These are phyloP conservation scores for Diaporthe vaccinii DNA, from an alignment of 2,329 filamentous ascomycete genomes.

Conservation along the genomic window DNA sequence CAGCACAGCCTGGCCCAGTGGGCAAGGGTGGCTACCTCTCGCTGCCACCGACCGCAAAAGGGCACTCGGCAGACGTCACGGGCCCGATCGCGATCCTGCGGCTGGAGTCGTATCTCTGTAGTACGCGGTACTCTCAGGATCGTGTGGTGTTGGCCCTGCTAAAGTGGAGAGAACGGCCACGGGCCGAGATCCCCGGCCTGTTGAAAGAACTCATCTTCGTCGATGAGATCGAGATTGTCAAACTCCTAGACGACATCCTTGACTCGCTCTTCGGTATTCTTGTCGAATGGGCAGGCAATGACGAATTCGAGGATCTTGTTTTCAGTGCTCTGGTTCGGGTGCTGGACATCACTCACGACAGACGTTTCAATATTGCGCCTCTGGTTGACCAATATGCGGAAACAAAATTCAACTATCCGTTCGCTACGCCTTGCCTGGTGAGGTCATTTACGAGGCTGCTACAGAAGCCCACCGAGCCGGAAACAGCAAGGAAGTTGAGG, in stretches of 20 bases:
- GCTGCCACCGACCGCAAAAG: conserved; percentile 81
- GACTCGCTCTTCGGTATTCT: conserved; percentile 92
- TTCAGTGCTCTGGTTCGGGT: conserved; percentile 93
- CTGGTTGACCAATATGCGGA: conserved; percentile 94
- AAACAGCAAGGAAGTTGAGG: conserved; percentile 85
- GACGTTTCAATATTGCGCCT: conserved; percentile 91
- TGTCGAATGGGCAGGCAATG: conserved; percentile 90
- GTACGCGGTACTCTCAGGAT: conserved; percentile 94
- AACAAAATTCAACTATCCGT: conserved; percentile 91
- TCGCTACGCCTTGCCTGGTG: conserved; percentile 89
- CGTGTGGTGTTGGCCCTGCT: conserved; percentile 85
- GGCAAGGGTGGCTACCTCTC: conserved; percentile 90
- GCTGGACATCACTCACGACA: conserved; percentile 92
- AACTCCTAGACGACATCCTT: conserved; percentile 89
- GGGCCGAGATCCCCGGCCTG: conserved; percentile 79
- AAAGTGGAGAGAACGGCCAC: conserved; percentile 84
- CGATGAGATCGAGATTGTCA: conserved; percentile 97
- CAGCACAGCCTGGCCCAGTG: conserved; percentile 68
- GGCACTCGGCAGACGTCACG: conserved; percentile 79
- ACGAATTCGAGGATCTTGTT: conserved; percentile 92
- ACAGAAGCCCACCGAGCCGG: conserved; percentile 84
- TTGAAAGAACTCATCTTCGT: conserved; percentile 91
- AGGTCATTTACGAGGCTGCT: conserved; percentile 88
- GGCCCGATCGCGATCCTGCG: conserved; percentile 85
- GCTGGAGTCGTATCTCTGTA: conserved; percentile 89